A percentile compares a stretch with the other conserved stretches of the same genome.
phyloP scores from a whole-genome alignment of 2,329 filamentous ascomycete species.

The Pseudogymnoascus sp. region DNA sequence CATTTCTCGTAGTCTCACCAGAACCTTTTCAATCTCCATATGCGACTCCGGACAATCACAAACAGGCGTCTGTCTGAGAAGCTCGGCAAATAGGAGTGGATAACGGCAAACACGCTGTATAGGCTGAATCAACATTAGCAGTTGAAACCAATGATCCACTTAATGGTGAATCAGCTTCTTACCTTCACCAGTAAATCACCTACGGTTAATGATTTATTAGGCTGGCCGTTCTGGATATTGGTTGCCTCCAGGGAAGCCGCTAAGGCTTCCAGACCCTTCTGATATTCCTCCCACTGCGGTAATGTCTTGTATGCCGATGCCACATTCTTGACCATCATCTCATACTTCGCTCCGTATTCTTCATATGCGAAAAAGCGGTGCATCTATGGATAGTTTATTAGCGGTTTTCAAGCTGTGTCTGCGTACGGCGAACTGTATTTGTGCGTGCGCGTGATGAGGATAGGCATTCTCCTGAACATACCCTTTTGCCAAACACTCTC shows the following conservation, averaged over 20 bases:
- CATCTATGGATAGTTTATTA: conserved; percentile 45
- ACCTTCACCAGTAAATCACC: conserved; percentile 88
- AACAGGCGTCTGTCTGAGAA: conserved; percentile 74
- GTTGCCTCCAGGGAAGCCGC: conserved; percentile 65
- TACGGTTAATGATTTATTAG: conserved; percentile 70
- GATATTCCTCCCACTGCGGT: conserved; percentile 68
- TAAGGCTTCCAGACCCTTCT: conserved; percentile 76
- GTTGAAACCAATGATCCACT: background rate
- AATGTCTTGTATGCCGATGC: conserved; percentile 58
- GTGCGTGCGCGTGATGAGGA: background rate
- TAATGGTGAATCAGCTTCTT: conserved; percentile 16
- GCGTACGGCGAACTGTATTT: background rate
- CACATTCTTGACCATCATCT: conserved; percentile 72
- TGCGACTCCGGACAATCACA: conserved; percentile 78
- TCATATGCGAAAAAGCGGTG: conserved; percentile 78
- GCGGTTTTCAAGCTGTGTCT: background rate
- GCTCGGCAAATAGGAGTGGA: conserved; percentile 73
- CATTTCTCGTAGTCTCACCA: conserved; percentile 63
- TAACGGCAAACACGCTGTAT: conserved; percentile 91
- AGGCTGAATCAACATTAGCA: conserved; percentile 46
- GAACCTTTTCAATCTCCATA: conserved; percentile 64
- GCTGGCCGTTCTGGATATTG: conserved; percentile 52
- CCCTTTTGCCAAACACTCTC: conserved; percentile 51
- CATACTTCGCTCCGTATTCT: conserved; percentile 85
- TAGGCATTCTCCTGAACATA: conserved; percentile 25